A percentile compares a stretch with the other conserved stretches of the same genome.
Evolutionary conservation across 192 early-diverging fungal species (phyloP).

Genomic region (Entomortierella lignicola): DNA sequence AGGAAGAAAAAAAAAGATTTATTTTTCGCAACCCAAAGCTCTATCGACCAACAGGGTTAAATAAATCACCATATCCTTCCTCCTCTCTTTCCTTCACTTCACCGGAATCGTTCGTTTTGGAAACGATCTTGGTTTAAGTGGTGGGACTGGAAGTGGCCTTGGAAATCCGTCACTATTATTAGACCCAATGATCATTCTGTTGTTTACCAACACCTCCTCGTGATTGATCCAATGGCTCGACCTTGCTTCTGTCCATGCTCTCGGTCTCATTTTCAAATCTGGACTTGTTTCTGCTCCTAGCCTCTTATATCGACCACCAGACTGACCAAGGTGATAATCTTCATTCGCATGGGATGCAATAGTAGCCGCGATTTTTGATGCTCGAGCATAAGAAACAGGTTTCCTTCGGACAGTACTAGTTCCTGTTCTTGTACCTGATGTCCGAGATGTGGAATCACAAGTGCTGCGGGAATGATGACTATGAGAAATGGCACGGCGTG

Average conservation of each 20-base stretch:
- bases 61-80: too few species aligned
- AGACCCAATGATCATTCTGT: too few species aligned
- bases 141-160: neutral
- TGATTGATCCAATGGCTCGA: neutral
- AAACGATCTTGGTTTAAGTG: neutral
- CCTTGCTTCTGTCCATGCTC: neutral
- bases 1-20: too few species aligned
- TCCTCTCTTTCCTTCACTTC: too few species aligned
- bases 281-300: too few species aligned
- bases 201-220: too few species aligned
- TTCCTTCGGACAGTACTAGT: neutral
- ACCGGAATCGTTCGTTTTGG: neutral
- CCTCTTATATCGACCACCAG: too few species aligned
- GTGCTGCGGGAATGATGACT: neutral
- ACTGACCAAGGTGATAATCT: too few species aligned
- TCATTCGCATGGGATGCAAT: neutral
- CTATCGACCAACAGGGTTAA: too few species aligned
- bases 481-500: too few species aligned
- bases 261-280: too few species aligned
- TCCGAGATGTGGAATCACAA: neutral
- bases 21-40: too few species aligned
- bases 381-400: neutral
- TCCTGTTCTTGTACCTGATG: neutral
- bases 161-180: neutral
- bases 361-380: neutral